phyloP scores from a whole-genome alignment of 2,329 filamentous ascomycete species.

The Dothistroma pini region DNA sequence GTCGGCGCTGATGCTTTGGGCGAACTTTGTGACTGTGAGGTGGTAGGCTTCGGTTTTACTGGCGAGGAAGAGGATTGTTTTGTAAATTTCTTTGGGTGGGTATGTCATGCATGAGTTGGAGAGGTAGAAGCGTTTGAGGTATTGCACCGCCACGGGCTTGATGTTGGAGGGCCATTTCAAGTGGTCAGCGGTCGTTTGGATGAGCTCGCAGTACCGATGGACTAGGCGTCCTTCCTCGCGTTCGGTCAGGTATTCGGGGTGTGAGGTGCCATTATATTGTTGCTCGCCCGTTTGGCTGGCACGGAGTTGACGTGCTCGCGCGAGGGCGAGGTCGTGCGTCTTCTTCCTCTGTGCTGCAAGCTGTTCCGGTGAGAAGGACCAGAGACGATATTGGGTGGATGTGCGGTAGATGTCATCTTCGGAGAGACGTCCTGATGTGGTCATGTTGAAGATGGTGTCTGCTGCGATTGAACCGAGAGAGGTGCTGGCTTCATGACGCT shows the following conservation, averaged over 20 bases:
- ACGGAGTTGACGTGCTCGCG: constrained; percentile 57
- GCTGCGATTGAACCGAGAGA: background rate
- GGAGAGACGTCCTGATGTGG: constrained; percentile 48
- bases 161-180: constrained; percentile 60
- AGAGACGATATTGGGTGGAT: constrained; percentile 85
- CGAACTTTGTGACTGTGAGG: constrained; percentile 61
- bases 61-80: constrained; percentile 87
- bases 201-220: constrained; percentile 66
- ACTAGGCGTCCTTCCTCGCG: constrained; percentile 81
- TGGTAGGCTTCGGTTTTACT: constrained; percentile 89
- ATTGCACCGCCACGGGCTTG: constrained; percentile 77
- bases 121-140: constrained; percentile 90
- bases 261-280: constrained; percentile 41
- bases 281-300: constrained; percentile 35
- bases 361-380: constrained; percentile 79
- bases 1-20: constrained; percentile 53
- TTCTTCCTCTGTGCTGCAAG: constrained; percentile 68
- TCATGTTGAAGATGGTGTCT: constrained; percentile 13
- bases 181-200: constrained; percentile 50
- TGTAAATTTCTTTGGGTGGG: constrained; percentile 81
- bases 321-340: constrained; percentile 74
- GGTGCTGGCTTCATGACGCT: background rate
- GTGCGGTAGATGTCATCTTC: constrained; percentile 90
- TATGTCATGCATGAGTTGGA: constrained; percentile 97
- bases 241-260: constrained; percentile 75